phyloP scores from a whole-genome alignment of 1,284 basidiomycete species.

The Veloboletus limbatus region DNA sequence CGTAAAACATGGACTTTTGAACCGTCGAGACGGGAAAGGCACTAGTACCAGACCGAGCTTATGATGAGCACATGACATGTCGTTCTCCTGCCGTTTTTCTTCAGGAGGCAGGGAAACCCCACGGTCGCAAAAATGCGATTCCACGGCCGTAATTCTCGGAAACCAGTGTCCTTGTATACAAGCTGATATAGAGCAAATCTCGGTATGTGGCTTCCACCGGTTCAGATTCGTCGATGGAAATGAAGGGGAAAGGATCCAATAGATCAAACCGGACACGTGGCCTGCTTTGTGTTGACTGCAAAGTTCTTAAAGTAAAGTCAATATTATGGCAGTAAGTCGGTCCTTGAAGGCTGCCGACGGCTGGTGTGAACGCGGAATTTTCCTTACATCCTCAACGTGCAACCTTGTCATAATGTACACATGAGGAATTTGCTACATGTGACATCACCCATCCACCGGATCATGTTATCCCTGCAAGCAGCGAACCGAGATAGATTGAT shows the following conservation, averaged over 20 bases:
- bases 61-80: too few species aligned
- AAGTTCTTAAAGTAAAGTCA: slow-evolving; percentile 7
- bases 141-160: too few species aligned
- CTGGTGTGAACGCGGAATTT: slow-evolving; percentile 1
- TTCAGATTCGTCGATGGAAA: slow-evolving; percentile 6
- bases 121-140: too few species aligned
- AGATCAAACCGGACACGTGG: neutral
- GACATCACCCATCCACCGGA: slow-evolving; percentile 6
- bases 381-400: slow-evolving; percentile 2
- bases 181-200: neutral
- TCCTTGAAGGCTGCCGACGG: slow-evolving; percentile 2
- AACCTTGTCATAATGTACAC: slow-evolving; percentile 2
- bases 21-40: too few species aligned
- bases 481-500: slow-evolving; percentile 1
- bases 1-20: too few species aligned
- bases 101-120: too few species aligned
- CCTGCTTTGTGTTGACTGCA: too few species aligned
- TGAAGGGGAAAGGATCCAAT: too few species aligned
- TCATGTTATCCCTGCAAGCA: slow-evolving; percentile 9
- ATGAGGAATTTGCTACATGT: slow-evolving; percentile 3
- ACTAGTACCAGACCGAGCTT: too few species aligned
- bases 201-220: neutral
- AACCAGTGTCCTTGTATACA: too few species aligned
- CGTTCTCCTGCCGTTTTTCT: too few species aligned
- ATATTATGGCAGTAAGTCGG: neutral